Conservation (phyloP, 176 grass and related monocot species). For the Themeda triandra region DNA sequence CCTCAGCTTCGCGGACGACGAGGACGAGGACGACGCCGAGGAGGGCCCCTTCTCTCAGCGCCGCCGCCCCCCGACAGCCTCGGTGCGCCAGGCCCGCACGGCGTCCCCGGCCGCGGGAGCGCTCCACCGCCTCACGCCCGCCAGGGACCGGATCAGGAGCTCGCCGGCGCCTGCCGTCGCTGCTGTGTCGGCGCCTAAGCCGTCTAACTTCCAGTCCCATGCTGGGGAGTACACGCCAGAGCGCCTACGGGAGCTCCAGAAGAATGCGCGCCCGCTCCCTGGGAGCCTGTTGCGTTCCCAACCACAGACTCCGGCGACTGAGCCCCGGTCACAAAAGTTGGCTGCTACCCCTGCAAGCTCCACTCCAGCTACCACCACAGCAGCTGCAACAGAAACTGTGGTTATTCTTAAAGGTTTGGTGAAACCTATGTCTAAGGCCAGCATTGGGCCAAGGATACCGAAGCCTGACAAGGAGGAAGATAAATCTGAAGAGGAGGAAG, state of each 20-base stretch:
- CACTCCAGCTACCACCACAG: background rate
- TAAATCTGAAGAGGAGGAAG: slow-evolving; percentile 36
- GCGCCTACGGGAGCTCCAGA: slow-evolving; percentile 90
- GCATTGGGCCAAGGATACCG: slow-evolving; percentile 27
- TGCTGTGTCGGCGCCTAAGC: slow-evolving; percentile 21
- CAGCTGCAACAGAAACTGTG: slow-evolving; percentile 36
- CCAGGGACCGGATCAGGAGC: slow-evolving; percentile 50
- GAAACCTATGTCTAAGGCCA: slow-evolving; percentile 53
- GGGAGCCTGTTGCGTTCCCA: slow-evolving; percentile 50
- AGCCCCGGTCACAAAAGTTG: slow-evolving; percentile 24
- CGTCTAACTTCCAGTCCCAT: slow-evolving; percentile 87
- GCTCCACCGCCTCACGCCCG: slow-evolving; percentile 56
- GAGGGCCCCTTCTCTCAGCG: slow-evolving; percentile 37
- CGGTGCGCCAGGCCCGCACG: slow-evolving; percentile 10
- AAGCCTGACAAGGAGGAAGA: slow-evolving; percentile 31
- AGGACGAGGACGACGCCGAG: slow-evolving; percentile 64
- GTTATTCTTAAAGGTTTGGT: slow-evolving; percentile 85
- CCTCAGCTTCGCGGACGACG: slow-evolving; percentile 95
- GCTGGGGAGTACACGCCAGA: slow-evolving; percentile 92
- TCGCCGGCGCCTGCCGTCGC: background rate
- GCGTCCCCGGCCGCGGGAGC: slow-evolving; percentile 36
- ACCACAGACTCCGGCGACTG: background rate
- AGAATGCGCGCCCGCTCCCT: slow-evolving; percentile 77
- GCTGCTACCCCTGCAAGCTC: slow-evolving; percentile 10
- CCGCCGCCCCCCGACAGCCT: slow-evolving; percentile 34